These are phyloP conservation scores for Ceratocystis diversiconidia DNA, from an alignment of 2,329 filamentous ascomycete genomes.

Conservation along the genomic window DNA sequence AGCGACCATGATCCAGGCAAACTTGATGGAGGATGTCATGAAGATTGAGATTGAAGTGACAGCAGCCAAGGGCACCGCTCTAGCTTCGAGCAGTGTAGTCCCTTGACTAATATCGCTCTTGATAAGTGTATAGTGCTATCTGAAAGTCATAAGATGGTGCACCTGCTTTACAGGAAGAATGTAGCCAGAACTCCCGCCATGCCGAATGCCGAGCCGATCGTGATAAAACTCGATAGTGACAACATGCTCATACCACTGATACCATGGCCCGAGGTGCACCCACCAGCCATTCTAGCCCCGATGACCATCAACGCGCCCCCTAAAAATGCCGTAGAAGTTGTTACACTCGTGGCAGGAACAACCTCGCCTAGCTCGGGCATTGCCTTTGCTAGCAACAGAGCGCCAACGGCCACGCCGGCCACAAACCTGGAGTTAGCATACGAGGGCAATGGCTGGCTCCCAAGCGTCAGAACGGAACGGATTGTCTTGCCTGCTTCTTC, in stretches of 20 bases:
- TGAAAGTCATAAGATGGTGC: not conserved
- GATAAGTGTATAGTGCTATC: not conserved
- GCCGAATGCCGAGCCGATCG: conserved; percentile 43
- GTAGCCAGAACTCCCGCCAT: conserved; percentile 28
- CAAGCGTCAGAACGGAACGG: conserved; percentile 29
- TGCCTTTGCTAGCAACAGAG: conserved; percentile 26
- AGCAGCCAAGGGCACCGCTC: conserved; percentile 21
- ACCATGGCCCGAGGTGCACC: conserved; percentile 56
- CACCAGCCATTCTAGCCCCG: conserved; percentile 48
- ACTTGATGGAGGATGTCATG: conserved; percentile 36
- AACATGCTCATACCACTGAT: conserved; percentile 53
- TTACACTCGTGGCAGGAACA: conserved; percentile 22
- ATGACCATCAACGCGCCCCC: conserved; percentile 46
- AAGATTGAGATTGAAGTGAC: conserved; percentile 33
- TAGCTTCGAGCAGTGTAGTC: no score
- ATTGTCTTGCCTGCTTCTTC: conserved; percentile 45
- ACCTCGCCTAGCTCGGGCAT: conserved; percentile 22
- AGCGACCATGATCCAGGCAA: conserved; percentile 39
- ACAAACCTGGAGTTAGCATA: conserved; percentile 38
- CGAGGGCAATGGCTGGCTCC: conserved; percentile 23
- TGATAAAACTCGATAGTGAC: conserved; percentile 47
- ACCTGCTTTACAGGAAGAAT: conserved; percentile 18
- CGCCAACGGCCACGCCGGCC: conserved; percentile 35
- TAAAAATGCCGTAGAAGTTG: conserved; percentile 29
- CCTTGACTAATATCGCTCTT: not conserved